Evolutionary conservation across 2,329 filamentous ascomycete species (phyloP).

Genomic region (Colletotrichum kahawae): DNA sequence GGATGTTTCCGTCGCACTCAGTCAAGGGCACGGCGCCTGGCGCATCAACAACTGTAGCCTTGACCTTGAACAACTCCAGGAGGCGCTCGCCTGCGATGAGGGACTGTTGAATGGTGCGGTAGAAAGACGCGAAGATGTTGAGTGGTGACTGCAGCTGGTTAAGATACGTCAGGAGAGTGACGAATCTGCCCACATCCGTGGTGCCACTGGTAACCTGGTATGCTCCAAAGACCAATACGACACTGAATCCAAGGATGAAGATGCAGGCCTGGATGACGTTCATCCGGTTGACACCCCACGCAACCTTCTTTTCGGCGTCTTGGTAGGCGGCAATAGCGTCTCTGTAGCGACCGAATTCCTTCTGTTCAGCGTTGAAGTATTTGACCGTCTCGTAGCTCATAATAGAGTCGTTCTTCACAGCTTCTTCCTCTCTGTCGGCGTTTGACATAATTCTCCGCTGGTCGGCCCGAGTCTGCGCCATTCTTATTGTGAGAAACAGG

Average conservation of each 20-base stretch:
- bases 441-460: constrained; percentile 95
- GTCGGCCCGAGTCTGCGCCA: constrained; percentile 92
- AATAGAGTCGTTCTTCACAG: constrained; percentile 98
- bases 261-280: constrained; percentile 82
- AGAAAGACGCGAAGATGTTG: constrained; percentile 94
- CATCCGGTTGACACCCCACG: constrained; percentile 78
- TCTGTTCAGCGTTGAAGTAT: constrained; percentile 85
- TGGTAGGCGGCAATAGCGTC: constrained; percentile 75
- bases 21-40: constrained; percentile 67
- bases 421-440: constrained; percentile 91
- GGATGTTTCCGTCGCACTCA: constrained; percentile 79
- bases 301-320: constrained; percentile 75
- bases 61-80: constrained; percentile 94
- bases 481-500: constrained; percentile 92
- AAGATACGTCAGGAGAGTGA: constrained; percentile 77
- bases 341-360: constrained; percentile 77
- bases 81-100: constrained; percentile 98
- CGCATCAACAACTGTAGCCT: constrained; percentile 86
- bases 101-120: constrained; percentile 91
- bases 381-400: constrained; percentile 97
- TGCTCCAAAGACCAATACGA: constrained; percentile 75
- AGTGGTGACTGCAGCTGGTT: constrained; percentile 80
- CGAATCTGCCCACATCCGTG: constrained; percentile 73
- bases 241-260: constrained; percentile 77
- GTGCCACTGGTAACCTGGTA: constrained; percentile 76